Evolutionary conservation across 164 flowering plant genomes (phyloP).

Genomic region (Liriodendron chinense): DNA sequence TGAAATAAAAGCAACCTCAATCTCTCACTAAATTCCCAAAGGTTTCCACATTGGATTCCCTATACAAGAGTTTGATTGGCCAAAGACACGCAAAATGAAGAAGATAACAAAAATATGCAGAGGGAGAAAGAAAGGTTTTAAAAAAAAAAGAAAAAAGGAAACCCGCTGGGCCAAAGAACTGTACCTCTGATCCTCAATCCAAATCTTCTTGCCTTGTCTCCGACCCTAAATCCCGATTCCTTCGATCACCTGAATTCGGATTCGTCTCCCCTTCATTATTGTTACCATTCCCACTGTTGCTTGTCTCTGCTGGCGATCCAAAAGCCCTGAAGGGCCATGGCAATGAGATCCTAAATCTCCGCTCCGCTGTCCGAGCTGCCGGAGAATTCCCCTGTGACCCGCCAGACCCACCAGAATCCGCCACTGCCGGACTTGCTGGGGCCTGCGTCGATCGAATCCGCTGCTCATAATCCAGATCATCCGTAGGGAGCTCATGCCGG

Average conservation of each 20-base stretch:
- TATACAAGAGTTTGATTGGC: neutral
- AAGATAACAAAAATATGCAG: neutral
- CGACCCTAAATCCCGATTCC: conserved; percentile 25
- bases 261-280: conserved; percentile 25
- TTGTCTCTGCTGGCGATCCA: conserved; percentile 44
- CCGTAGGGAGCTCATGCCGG: conserved; percentile 86
- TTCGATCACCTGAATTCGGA: conserved; percentile 24
- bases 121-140: neutral
- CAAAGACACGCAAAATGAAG: neutral
- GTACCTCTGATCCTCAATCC: conserved; percentile 35
- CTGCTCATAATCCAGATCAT: conserved; percentile 77
- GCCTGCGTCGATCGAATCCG: conserved; percentile 11
- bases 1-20: neutral
- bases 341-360: conserved; percentile 59
- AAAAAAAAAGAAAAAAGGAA: neutral
- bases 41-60: neutral
- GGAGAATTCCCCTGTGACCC: conserved; percentile 14
- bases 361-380: conserved; percentile 25
- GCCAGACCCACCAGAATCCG: conserved; percentile 18
- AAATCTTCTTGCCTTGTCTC: conserved; percentile 53
- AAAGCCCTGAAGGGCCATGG: conserved; percentile 54
- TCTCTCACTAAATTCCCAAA: neutral
- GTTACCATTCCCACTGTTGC: conserved; percentile 33
- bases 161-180: neutral
- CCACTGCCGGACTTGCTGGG: neutral